These are phyloP conservation scores for Geosmithia flava DNA, from an alignment of 2,329 filamentous ascomycete species.

Conservation along the genomic window DNA sequence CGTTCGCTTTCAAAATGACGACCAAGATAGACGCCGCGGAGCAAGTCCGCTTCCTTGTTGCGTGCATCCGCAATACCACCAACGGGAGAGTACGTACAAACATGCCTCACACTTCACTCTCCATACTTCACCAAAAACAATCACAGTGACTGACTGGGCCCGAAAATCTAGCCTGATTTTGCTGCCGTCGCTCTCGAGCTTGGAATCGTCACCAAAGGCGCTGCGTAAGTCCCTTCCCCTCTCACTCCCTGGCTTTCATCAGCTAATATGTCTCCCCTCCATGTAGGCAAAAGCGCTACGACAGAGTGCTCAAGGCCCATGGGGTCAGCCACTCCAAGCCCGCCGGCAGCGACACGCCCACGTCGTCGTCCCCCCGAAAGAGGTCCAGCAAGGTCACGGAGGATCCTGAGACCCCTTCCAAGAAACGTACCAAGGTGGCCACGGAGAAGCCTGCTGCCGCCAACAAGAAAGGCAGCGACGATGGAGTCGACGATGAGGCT, in stretches of 20 bases:
- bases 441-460: neutral
- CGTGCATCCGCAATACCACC: conserved; percentile 49
- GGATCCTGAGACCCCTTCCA: neutral
- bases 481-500: conserved; percentile 11
- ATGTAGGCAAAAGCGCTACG: conserved; percentile 52
- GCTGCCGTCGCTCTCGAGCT: conserved; percentile 51
- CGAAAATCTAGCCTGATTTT: conserved; percentile 53
- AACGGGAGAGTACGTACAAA: conserved; percentile 43
- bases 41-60: conserved; percentile 54
- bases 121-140: neutral
- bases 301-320: conserved; percentile 50
- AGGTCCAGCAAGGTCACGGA: conserved; percentile 1
- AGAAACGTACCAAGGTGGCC: conserved; percentile 1
- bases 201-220: conserved; percentile 50
- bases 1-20: neutral
- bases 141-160: neutral
- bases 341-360: conserved; percentile 3
- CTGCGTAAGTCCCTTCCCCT: conserved; percentile 45
- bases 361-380: conserved; percentile 10
- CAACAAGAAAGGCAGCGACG: conserved; percentile 10
- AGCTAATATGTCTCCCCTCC: neutral
- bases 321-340: conserved; percentile 20
- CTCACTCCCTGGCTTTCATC: neutral
- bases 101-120: too few species aligned
- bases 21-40: conserved; percentile 33